phyloP scores from a whole-genome alignment of 75 land plant species.

The Pinus taeda region DNA sequence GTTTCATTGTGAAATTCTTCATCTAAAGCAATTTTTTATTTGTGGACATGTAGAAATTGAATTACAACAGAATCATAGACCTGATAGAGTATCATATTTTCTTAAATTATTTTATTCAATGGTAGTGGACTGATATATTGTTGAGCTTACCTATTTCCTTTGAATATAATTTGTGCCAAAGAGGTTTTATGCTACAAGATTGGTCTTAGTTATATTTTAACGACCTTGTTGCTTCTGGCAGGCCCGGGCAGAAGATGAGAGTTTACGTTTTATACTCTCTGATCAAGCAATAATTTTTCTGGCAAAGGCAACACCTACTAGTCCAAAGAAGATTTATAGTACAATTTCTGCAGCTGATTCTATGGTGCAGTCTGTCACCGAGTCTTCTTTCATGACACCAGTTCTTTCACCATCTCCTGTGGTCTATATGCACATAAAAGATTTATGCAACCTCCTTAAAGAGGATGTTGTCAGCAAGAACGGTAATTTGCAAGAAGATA shows the following conservation, averaged over 20 bases:
- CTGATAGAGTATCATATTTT: neutral
- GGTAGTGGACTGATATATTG: neutral
- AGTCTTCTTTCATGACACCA: conserved; percentile 19
- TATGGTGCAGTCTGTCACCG: conserved; percentile 19
- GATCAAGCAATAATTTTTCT: conserved; percentile 78
- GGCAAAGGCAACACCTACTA: conserved; percentile 43
- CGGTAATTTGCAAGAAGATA: neutral
- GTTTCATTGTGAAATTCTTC: neutral
- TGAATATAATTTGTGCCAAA: neutral
- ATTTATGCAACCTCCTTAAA: conserved; percentile 33
- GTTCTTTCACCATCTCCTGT: conserved; percentile 76
- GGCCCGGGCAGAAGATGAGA: conserved; percentile 97
- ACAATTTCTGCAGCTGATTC: conserved; percentile 50
- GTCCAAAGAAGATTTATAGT: conserved; percentile 24
- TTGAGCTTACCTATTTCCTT: neutral
- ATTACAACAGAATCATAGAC: neutral
- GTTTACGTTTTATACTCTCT: conserved; percentile 79
- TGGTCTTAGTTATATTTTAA: neutral
- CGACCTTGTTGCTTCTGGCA: conserved; percentile 23
- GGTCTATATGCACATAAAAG: conserved; percentile 42
- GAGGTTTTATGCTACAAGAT: neutral
- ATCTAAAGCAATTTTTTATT: neutral
- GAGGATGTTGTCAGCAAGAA: conserved; percentile 12
- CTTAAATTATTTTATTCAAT: neutral
- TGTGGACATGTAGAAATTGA: neutral